Evolutionary conservation across 2,329 filamentous ascomycete species (phyloP), one percentile per base, ranked within the genome.

Genomic region (Cytospora piceae): DNA sequence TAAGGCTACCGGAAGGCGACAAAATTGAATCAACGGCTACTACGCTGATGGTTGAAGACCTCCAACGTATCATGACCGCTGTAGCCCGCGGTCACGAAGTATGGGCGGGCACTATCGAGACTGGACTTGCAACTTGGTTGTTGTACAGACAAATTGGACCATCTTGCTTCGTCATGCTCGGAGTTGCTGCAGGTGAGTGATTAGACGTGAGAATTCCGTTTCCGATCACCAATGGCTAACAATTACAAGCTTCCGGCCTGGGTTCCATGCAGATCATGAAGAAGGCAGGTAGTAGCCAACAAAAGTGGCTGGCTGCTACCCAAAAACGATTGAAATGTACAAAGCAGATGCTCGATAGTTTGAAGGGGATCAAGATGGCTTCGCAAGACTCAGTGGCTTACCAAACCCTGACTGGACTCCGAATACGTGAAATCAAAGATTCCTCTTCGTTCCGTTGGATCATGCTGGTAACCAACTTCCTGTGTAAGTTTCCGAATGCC

Each of bases 291-390:
- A 34, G 54, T 24, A 39, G 54, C 54, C 54, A 70, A 42, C 59
- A 68, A 17, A n/a, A 61, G 22, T 70, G 68, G 68, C 52, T 67
- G 12, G 64, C 66, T 27, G 68, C 69, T 14, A 69, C 60, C 9
- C 68, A 70, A 24, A 65, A 31, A 42, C 56, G 66, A 55, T 62
- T 69, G 11, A 63, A 62, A 42, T 55, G 60, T 22, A 70, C 69
- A 39, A 70, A 69, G 56, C 55, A 69, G 59, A 68, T 69, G 64
- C 68, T 70, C n/a, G 67, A 67, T 15, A 69, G 63, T n/a, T 27
- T 70, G 15, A 70, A 70, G 58, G 68, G 66, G 14, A 65, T 70
- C 29, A 70, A 70, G 53, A 70, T 69, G 68, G 67, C 63, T 27
- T 57, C 55, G n/a, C 55, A 57, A 32, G 55, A 57, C 27, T 22